Percentiles rank a stretch among this genome's conserved stretches.
These are phyloP conservation scores for Fonsecaea erecta DNA, from an alignment of 2,329 filamentous ascomycete species.

Conservation along the genomic window DNA sequence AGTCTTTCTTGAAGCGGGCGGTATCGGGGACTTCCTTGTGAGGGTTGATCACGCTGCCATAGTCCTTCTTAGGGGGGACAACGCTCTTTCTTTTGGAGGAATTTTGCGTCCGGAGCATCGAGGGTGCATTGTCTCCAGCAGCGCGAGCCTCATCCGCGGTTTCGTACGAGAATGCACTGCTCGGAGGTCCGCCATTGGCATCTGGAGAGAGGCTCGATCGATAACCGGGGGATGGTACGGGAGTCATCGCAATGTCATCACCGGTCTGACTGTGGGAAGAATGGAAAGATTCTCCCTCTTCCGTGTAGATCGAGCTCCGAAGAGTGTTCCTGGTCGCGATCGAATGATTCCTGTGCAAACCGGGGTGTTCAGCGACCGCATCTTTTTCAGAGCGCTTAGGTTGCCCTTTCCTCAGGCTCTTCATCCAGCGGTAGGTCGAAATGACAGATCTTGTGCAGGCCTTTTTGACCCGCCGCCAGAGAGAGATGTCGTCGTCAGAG, in stretches of 20 bases:
- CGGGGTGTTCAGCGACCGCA: slow-evolving; percentile 55
- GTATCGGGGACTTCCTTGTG: slow-evolving; percentile 67
- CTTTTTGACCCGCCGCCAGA: slow-evolving; percentile 92
- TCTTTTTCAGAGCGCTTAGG: slow-evolving; percentile 57
- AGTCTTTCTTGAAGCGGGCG: slow-evolving; percentile 87
- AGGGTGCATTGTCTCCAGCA: slow-evolving; percentile 29
- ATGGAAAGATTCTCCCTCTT: slow-evolving; percentile 53
- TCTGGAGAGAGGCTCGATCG: slow-evolving; percentile 44
- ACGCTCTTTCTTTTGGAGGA: slow-evolving; percentile 29
- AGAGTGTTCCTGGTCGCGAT: slow-evolving; percentile 64
- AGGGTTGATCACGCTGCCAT: slow-evolving; percentile 75
- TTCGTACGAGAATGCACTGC: slow-evolving; percentile 39
- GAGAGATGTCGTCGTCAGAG: slow-evolving; percentile 79
- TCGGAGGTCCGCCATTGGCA: slow-evolving; percentile 34
- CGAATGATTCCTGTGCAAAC: slow-evolving; percentile 63
- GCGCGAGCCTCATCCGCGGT: slow-evolving; percentile 33
- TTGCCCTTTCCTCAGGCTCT: slow-evolving; percentile 45
- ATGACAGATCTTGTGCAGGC: slow-evolving; percentile 69
- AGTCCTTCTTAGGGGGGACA: slow-evolving; percentile 55
- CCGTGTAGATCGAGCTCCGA: slow-evolving; percentile 61
- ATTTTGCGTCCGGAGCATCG: slow-evolving; percentile 24
- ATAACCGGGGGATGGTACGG: slow-evolving; percentile 69
- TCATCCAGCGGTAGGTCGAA: slow-evolving; percentile 58
- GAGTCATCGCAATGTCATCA: slow-evolving; percentile 92
- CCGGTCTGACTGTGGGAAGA: slow-evolving; percentile 54